Conservation (phyloP, 805 yeast species). For the Metschnikowia picachoensis region DNA sequence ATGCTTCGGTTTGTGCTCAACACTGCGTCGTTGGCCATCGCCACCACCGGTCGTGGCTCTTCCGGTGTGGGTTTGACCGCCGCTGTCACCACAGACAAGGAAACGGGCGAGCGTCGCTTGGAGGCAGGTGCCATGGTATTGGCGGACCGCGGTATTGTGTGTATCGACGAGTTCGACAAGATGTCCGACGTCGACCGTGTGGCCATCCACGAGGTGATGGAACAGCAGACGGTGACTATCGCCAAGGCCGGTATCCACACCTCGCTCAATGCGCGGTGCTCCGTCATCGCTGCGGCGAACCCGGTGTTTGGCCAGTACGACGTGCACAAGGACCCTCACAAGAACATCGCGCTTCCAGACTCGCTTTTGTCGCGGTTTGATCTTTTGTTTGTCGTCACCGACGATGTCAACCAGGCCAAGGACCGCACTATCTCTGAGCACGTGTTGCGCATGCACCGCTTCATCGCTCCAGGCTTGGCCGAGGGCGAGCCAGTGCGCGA, state of each 20-base stretch:
- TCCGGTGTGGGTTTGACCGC: constrained; percentile 99
- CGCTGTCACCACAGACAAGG: constrained; percentile 93
- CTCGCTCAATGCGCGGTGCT: constrained; percentile 91
- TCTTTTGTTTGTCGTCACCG: constrained; percentile 90
- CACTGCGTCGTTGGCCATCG: constrained; percentile 93
- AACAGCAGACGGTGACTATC: constrained; percentile 96
- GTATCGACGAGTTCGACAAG: constrained; percentile 98
- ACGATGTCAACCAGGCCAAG: constrained; percentile 79
- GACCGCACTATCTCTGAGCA: constrained; percentile 92
- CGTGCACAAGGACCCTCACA: constrained; percentile 92
- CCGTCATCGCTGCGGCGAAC: constrained; percentile 96
- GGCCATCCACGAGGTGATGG: constrained; percentile 99
- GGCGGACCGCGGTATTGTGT: constrained; percentile 95
- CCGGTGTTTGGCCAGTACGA: constrained; percentile 97
- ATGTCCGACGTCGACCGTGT: constrained; percentile 97
- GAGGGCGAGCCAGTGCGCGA: constrained; percentile 96
- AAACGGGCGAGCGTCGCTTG: constrained; percentile 92
- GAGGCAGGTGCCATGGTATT: constrained; percentile 99
- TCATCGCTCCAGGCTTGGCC: constrained; percentile 76
- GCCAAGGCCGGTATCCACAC: constrained; percentile 99
- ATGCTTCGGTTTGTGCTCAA: constrained; percentile 89
- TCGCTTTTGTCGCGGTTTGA: constrained; percentile 96
- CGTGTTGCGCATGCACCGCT: constrained; percentile 90
- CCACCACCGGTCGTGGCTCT: constrained; percentile 99
- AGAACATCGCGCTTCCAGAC: constrained; percentile 95